Evolutionary conservation across 176 grass and related monocot genomes (phyloP).

Genomic region (Oryza meyeriana): DNA sequence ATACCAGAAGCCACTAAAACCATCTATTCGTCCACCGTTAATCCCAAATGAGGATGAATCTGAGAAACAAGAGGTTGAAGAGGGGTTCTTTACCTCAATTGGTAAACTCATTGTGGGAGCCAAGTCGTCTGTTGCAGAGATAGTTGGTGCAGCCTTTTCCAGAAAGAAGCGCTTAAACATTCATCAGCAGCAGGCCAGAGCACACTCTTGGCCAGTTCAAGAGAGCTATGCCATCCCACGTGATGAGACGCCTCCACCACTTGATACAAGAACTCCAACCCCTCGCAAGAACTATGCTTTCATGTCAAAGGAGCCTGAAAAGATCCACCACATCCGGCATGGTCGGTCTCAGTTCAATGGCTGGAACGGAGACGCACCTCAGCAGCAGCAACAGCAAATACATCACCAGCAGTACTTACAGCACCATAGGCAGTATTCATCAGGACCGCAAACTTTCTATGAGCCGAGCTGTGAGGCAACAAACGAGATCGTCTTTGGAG

Average conservation of each 20-base stretch:
- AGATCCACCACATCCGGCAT: constrained; percentile 78
- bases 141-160: constrained; percentile 48
- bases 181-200: constrained; percentile 41
- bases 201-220: constrained; percentile 41
- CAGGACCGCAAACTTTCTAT: constrained; percentile 73
- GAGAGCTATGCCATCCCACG: constrained; percentile 67
- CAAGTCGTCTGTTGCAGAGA: constrained; percentile 51
- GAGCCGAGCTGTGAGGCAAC: constrained; percentile 65
- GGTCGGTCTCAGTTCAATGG: constrained; percentile 35
- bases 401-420: constrained; percentile 85
- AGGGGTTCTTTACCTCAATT: constrained; percentile 55
- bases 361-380: constrained; percentile 50
- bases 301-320: constrained; percentile 76
- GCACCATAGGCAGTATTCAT: constrained; percentile 61
- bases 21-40: constrained; percentile 44
- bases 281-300: constrained; percentile 74
- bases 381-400: constrained; percentile 38
- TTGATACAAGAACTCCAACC: constrained; percentile 52
- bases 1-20: constrained; percentile 58
- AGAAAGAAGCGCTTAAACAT: constrained; percentile 46
- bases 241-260: constrained; percentile 53
- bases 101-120: constrained; percentile 53
- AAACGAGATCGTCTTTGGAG: constrained; percentile 85
- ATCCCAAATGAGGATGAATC: constrained; percentile 61
- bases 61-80: constrained; percentile 62